Base-by-base conservation (phyloP, 192 early-diverging fungal genomes). In the Entophlyctis luteolus region DNA sequence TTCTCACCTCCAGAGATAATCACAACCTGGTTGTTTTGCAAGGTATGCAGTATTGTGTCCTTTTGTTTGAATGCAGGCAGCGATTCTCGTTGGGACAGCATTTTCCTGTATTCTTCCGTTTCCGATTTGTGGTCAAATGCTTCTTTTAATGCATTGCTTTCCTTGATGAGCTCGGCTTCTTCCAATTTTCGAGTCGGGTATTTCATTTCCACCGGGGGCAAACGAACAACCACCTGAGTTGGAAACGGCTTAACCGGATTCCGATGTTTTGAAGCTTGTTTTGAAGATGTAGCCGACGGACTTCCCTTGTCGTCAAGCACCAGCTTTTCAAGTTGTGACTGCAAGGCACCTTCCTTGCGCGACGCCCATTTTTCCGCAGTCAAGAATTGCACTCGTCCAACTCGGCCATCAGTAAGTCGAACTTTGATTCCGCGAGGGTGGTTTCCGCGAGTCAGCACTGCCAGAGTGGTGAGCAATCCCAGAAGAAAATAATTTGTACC, bases 361-460 rank as follows among this genome's bases (percentile, higher is more conserved):
- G 29, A 18, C 23, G 18, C 35, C 8, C 45, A 20, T n/a, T 20
- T 53, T 22, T 49, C 4, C 22, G 66, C 70, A 0, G 68, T 70
- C 20, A 76, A 36, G 6, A 56, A 59, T 37, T 75, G 71, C 8
- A 79, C 77, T 12, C 77, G 70, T 12, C 77, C 77, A n/a, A 75
- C 74, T 12, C 57, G 65, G 4, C 73, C 71, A 49, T 79, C 71
- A 2, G n/a, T 34, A 12, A 75, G 57, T 2, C 68, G 73, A n/a
- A 79, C 77, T 65, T 79, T 79, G 6, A 79, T 56, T 8, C 77
- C 77, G 6, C 73, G 65, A 27, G 70, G 71, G 54, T 79, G 77
- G 36, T 72, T 56, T 22, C 77, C 74, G 18, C 33, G 29, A 5
- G 77, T 79, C 29, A 79, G 48, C n/a, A 79, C 54, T 62, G 42